These are phyloP conservation scores for Didymella pinodella DNA, from an alignment of 2,329 filamentous ascomycete genomes.

Conservation along the genomic window DNA sequence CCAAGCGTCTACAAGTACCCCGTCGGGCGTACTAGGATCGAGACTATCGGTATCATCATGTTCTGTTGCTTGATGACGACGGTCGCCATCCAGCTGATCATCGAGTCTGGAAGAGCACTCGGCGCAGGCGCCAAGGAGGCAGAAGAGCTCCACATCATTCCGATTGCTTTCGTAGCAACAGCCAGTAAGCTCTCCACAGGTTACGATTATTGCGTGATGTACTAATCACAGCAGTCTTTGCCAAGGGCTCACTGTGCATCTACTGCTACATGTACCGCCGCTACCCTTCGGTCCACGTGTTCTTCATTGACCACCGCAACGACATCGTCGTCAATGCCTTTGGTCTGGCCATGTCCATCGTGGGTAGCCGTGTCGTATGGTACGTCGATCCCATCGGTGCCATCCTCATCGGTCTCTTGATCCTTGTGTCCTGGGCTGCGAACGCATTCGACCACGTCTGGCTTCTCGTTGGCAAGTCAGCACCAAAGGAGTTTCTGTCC, in stretches of 20 bases:
- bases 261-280: slow-evolving; percentile 63
- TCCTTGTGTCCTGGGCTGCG: slow-evolving; percentile 67
- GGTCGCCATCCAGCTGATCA: slow-evolving; percentile 67
- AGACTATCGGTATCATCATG: slow-evolving; percentile 71
- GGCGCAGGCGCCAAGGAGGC: slow-evolving; percentile 55
- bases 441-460: slow-evolving; percentile 70
- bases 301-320: slow-evolving; percentile 66
- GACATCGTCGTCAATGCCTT: slow-evolving; percentile 65
- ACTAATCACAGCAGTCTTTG: slow-evolving; percentile 53
- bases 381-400: slow-evolving; percentile 69
- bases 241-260: slow-evolving; percentile 61
- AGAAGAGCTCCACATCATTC: slow-evolving; percentile 61
- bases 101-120: slow-evolving; percentile 65
- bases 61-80: slow-evolving; percentile 73
- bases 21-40: slow-evolving; percentile 68
- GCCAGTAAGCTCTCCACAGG: slow-evolving; percentile 56
- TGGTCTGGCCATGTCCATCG: slow-evolving; percentile 64
- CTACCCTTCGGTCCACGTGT: slow-evolving; percentile 64
- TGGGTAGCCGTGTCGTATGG: slow-evolving; percentile 63
- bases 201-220: slow-evolving; percentile 5
- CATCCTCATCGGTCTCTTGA: slow-evolving; percentile 67
- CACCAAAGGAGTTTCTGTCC: slow-evolving; percentile 64
- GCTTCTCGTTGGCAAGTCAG: slow-evolving; percentile 67
- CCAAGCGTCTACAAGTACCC: slow-evolving; percentile 70
- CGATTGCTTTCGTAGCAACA: slow-evolving; percentile 62